These are phyloP conservation scores for Dioscorea cayenensis DNA, from an alignment of 116 monocot genomes.

Conservation along the genomic window DNA sequence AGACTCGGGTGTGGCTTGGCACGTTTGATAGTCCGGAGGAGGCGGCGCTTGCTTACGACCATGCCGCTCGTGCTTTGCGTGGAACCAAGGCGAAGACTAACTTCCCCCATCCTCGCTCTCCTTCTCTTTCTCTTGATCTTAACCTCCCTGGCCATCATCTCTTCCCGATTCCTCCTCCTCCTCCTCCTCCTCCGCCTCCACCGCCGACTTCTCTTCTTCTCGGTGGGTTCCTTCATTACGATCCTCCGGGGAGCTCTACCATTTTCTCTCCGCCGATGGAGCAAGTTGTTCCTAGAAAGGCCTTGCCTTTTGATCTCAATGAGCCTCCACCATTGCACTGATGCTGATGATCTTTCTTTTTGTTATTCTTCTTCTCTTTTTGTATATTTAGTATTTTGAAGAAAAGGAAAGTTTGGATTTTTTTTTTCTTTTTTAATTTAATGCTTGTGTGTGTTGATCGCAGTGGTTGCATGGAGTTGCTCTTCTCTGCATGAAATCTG, in stretches of 20 bases:
- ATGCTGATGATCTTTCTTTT: not conserved
- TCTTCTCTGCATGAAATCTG: too few species aligned
- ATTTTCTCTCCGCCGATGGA: not conserved
- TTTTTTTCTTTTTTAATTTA: too few species aligned
- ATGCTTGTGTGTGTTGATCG: too few species aligned
- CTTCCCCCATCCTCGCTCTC: conserved; percentile 18
- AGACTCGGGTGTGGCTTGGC: conserved; percentile 37
- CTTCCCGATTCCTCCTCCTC: not conserved
- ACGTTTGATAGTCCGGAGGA: conserved; percentile 57
- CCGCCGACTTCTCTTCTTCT: conserved; percentile 9
- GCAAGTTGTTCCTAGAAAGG: not conserved
- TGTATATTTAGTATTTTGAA: too few species aligned
- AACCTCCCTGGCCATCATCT: conserved; percentile 8
- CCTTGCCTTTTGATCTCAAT: conserved; percentile 27
- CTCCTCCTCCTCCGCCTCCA: conserved; percentile 1
- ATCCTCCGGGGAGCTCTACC: not conserved
- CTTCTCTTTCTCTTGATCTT: not conserved
- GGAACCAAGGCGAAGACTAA: conserved; percentile 48
- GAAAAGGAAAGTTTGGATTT: too few species aligned
- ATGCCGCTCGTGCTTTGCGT: conserved; percentile 23
- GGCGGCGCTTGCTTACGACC: conserved; percentile 43
- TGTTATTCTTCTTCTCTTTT: too few species aligned
- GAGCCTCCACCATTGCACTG: conserved; percentile 23
- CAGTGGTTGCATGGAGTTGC: too few species aligned
- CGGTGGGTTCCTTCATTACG: conserved; percentile 7